Base-by-base conservation (phyloP, 768 basidiomycete species). In the Chalciporus piperatus region DNA sequence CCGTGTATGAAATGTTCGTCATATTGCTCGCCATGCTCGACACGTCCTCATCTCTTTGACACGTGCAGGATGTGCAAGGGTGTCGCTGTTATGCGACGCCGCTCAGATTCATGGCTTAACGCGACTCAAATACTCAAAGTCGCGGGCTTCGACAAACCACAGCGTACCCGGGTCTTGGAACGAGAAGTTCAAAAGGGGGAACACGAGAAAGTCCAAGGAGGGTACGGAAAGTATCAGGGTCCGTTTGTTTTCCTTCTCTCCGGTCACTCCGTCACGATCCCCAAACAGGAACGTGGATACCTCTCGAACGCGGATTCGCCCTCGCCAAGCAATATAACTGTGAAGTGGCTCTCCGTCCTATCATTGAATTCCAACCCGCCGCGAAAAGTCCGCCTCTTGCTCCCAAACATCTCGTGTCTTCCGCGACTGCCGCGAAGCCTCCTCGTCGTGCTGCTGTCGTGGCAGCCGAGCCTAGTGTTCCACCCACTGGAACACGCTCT, bases 161-260 rank as follows among this genome's bases (percentile, higher is more conserved):
- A 98, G 67, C 79, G 97, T 44, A 99, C 97, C 52, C 85, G 97
- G 48, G 95, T 99, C 14, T 80, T 99, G 40, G 97, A 99, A 71
- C 83, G 97, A 58, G 97, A 99, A 72, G 87, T 99, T 7, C 97
- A 99, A 69, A 98, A 98, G 68, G 97, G 95, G 23, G 91, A 93
- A 61, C 97, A 99, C 70, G 96, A 98, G 72, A 99, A 99, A 69
- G 95, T 99, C 0, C 97, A 99, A 70, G 97, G 97, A 20, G 97
- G 97, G 3, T 99, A 98, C 70, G 97, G 97, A 59, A 99, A 99
- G 72, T 98, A 98, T 67, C 97, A 99, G 78, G 97, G 97, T 95
- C 45, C 56, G 80, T 62, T n/a, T 51, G 48, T 51, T 56, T 41
- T 52, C 19, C 25, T 30, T 35, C 30, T 60, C 9, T 10, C 27